Base-by-base conservation (phyloP, 2,329 filamentous ascomycete species). In the Rhinocladiella mackenziei region DNA sequence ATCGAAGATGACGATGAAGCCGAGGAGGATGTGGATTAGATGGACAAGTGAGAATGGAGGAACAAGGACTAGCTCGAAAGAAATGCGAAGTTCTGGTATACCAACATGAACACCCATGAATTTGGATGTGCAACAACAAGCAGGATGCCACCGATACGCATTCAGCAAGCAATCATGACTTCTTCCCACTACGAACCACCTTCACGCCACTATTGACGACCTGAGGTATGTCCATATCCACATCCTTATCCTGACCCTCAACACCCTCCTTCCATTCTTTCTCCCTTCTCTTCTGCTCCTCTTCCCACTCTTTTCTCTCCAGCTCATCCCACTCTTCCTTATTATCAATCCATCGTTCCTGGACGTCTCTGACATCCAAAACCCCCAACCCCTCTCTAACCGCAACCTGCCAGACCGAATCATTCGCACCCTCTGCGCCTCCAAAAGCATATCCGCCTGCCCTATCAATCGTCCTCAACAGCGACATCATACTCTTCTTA, bases 361-460 rank as follows among this genome's bases (percentile, higher is more conserved):
- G 92, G 52, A 97, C 83, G 65, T 98, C 91, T 48, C 83, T 74
- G 7, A 89, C 81, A 58, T 94, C 89, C 74, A 94, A 81, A 25
- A 81, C 78, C 46, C 76, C 76, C 55, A 76, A 69, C 2, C 77
- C 76, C 51, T 82, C 77, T 44, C 89, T 80, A 80, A 97, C 94
- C 2, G 92, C 88, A 32, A 97, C 82, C 60, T 94, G 87, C 92
- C 92, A 98, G n/a, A 98, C 80, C 5, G 84, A 89, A 63, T 98
- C 91, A 57, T 97, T 96, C 33, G 89, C 87, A 2, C 89, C 91
- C 62, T 96, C 88, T 0, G 88, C 85, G 4, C 84, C 78, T 0
- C 89, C 89, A 69, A 98, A 96, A 1, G 89, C 85, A 67, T 97
- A 97, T 0, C 92, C 92, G 7, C 87, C 84, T 0, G 92, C 91